These are phyloP conservation scores for Tuber microsphaerosporum DNA, from an alignment of 495 filamentous ascomycete genomes.

Conservation along the genomic window DNA sequence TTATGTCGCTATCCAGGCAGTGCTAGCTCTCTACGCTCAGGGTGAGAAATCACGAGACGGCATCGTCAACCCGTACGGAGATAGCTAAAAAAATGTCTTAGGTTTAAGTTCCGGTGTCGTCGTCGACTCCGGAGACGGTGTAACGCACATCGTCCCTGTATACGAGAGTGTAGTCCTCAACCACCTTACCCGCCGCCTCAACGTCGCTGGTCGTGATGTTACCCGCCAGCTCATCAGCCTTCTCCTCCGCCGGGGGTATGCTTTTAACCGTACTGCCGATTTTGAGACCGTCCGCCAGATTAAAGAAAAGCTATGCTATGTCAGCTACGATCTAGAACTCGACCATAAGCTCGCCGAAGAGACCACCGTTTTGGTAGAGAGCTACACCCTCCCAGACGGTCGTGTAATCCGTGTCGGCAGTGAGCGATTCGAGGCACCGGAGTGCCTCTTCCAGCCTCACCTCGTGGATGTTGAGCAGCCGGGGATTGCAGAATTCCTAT, in stretches of 20 bases:
- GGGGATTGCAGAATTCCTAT: constrained; percentile 90
- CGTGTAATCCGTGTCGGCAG: constrained; percentile 91
- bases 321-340: constrained; percentile 94
- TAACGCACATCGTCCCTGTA: constrained; percentile 96
- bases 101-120: constrained; percentile 93
- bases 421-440: constrained; percentile 94
- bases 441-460: constrained; percentile 98
- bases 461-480: constrained; percentile 96
- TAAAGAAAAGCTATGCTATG: constrained; percentile 99
- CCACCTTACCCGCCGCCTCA: constrained; percentile 85
- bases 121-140: constrained; percentile 94
- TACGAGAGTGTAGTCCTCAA: constrained; percentile 96
- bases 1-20: constrained; percentile 97
- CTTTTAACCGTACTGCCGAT: constrained; percentile 94
- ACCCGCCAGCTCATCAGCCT: constrained; percentile 95
- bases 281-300: constrained; percentile 99
- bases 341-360: constrained; percentile 95
- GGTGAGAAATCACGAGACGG: constrained; percentile 48
- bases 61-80: not conserved
- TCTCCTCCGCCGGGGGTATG: constrained; percentile 89
- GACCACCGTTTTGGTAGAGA: constrained; percentile 94
- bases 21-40: constrained; percentile 95
- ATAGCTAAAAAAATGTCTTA: constrained; percentile 43
- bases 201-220: constrained; percentile 94
- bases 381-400: constrained; percentile 92